Percentiles rank a stretch among this genome's conserved stretches.
These are phyloP conservation scores for Emergomyces pasteurianus DNA, from an alignment of 2,329 filamentous ascomycete species.

Conservation along the genomic window DNA sequence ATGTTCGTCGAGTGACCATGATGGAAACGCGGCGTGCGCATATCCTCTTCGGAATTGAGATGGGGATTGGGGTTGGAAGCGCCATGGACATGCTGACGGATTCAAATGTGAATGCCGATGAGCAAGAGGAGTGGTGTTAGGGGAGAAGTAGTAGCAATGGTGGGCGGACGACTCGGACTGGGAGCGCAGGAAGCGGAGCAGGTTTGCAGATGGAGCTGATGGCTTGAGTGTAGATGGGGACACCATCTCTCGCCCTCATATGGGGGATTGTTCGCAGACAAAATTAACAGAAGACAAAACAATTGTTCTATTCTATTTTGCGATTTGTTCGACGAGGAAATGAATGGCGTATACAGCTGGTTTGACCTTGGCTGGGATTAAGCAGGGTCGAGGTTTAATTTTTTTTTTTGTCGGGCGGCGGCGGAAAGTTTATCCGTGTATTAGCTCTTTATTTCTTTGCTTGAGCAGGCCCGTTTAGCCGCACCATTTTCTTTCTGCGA, in stretches of 20 bases:
- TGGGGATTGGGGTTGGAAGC: not conserved
- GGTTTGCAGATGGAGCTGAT: conserved; percentile 39
- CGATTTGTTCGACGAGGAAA: not conserved
- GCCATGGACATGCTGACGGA: conserved; percentile 11
- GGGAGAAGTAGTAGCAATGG: conserved; percentile 34
- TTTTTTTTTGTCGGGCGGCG: not conserved
- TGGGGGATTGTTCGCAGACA: not conserved
- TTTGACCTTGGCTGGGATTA: not conserved
- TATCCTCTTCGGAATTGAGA: not conserved
- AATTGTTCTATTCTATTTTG: not conserved
- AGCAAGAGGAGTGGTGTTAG: conserved; percentile 3
- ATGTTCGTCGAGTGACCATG: not conserved
- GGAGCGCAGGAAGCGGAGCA: conserved; percentile 61
- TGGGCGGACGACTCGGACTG: conserved; percentile 44
- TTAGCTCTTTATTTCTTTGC: too few relatives aligned
- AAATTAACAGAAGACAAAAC: not conserved
- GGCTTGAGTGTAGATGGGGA: conserved; percentile 23
- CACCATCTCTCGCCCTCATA: conserved; percentile 25
- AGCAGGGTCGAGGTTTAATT: not conserved
- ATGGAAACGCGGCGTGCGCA: not conserved
- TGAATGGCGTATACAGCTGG: not conserved
- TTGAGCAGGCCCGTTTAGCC: not conserved
- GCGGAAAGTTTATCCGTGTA: not conserved
- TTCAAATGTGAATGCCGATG: conserved; percentile 3
- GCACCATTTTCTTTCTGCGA: not conserved